These are phyloP conservation scores for Metschnikowia sp. DNA, from an alignment of 805 yeast species.

Conservation along the genomic window DNA sequence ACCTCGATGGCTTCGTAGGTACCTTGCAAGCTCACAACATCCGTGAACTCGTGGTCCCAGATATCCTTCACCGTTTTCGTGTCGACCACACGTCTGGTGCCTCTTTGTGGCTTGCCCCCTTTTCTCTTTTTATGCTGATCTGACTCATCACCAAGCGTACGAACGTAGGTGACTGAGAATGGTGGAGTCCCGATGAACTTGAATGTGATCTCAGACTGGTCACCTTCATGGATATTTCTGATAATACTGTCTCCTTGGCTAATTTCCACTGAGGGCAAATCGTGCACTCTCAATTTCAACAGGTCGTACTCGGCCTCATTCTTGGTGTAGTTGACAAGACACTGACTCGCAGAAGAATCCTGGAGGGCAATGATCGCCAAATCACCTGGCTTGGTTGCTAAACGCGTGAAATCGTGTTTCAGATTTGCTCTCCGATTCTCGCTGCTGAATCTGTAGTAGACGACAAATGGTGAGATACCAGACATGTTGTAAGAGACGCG, in stretches of 20 bases:
- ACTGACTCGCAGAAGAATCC: slow-evolving; percentile 70
- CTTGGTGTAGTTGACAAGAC: slow-evolving; percentile 57
- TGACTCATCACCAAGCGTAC: slow-evolving; percentile 50
- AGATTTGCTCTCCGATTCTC: slow-evolving; percentile 54
- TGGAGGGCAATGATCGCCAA: slow-evolving; percentile 62
- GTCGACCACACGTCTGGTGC: slow-evolving; percentile 35
- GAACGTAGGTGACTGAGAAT: slow-evolving; percentile 76
- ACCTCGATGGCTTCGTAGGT: slow-evolving; percentile 89
- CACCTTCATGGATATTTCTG: slow-evolving; percentile 92
- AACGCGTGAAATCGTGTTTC: slow-evolving; percentile 48
- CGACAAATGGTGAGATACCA: slow-evolving; percentile 77
- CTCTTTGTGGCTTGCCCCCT: slow-evolving; percentile 14
- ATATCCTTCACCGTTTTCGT: slow-evolving; percentile 68
- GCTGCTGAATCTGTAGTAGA: slow-evolving; percentile 72
- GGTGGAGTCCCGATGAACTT: slow-evolving; percentile 88
- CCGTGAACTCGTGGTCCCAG: slow-evolving; percentile 62
- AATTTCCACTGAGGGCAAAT: slow-evolving; percentile 73
- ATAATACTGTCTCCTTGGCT: slow-evolving; percentile 71
- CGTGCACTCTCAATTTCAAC: slow-evolving; percentile 37
- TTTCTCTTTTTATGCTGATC: slow-evolving; percentile 23
- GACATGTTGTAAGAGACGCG: slow-evolving; percentile 69
- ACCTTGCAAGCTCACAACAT: slow-evolving; percentile 83
- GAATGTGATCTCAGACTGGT: slow-evolving; percentile 82
- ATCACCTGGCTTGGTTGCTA: slow-evolving; percentile 81
- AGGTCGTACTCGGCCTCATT: slow-evolving; percentile 29